Conservation (phyloP, 208 protist species). For the Leishmania turanica region DNA sequence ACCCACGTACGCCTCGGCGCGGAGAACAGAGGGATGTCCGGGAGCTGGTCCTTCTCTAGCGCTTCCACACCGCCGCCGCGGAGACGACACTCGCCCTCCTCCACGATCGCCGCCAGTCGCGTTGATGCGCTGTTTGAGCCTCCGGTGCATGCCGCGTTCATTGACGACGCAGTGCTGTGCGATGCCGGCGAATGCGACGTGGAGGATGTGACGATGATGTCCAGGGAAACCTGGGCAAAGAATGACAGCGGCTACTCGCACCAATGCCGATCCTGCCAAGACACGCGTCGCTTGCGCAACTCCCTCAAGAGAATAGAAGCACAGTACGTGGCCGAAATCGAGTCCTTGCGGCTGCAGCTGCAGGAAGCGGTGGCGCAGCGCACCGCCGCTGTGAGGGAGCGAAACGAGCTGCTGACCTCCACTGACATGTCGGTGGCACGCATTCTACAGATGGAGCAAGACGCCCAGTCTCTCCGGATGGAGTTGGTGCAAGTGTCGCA, state of each 20-base stretch:
- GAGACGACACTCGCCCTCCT: constrained; percentile 1
- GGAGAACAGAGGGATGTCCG: neutral
- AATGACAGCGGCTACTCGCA: neutral
- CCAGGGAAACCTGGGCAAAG: neutral
- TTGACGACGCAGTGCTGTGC: neutral
- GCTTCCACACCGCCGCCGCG: constrained; percentile 27
- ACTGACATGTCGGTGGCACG: constrained; percentile 7
- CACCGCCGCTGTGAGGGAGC: constrained; percentile 20
- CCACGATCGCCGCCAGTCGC: constrained; percentile 8
- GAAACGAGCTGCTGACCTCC: constrained; percentile 25
- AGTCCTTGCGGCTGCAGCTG: constrained; percentile 21
- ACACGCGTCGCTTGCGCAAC: constrained; percentile 23
- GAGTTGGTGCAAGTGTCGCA: constrained; percentile 21
- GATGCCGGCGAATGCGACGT: neutral
- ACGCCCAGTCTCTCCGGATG: constrained; percentile 19
- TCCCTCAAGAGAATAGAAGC: constrained; percentile 29
- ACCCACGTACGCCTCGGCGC: neutral
- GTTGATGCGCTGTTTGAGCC: constrained; percentile 24
- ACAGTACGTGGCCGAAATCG: constrained; percentile 22
- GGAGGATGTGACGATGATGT: neutral
- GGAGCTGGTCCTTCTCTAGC: constrained; percentile 7
- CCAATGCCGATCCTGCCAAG: constrained; percentile 18
- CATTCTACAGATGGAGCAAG: constrained; percentile 13
- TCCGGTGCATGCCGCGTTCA: constrained; percentile 6
- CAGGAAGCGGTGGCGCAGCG: constrained; percentile 23